phyloP scores from a whole-genome alignment of 805 yeast genomes.

The Ogataea paraovalis region DNA sequence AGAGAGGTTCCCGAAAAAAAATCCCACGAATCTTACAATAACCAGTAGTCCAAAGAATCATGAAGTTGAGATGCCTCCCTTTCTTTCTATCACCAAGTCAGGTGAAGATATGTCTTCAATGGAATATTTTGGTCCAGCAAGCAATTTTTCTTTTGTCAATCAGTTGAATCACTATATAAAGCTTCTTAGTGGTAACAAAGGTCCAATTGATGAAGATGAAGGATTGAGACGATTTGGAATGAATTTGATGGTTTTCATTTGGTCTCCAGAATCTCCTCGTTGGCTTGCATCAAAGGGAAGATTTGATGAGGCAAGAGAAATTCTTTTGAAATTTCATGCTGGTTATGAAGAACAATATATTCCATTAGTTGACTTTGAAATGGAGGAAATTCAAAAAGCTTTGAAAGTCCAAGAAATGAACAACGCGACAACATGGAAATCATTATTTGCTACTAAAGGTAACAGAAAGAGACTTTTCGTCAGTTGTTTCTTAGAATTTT shows the following conservation, averaged over 20 bases:
- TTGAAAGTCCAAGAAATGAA: slow-evolving; percentile 34
- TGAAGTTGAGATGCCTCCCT: slow-evolving; percentile 1
- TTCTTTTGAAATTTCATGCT: slow-evolving; percentile 35
- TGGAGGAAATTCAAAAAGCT: slow-evolving; percentile 35
- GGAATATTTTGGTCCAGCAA: slow-evolving; percentile 26
- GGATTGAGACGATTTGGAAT: slow-evolving; percentile 22
- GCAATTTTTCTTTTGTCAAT: slow-evolving; percentile 23
- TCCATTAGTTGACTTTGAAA: slow-evolving; percentile 33
- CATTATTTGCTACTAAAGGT: slow-evolving; percentile 33
- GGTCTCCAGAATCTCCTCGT: slow-evolving; percentile 41
- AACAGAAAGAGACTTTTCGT: slow-evolving; percentile 37
- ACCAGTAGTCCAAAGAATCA: not conserved
- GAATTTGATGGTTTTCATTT: slow-evolving; percentile 5
- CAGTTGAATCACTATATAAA: slow-evolving; percentile 20
- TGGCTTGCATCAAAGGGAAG: slow-evolving; percentile 38
- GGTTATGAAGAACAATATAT: slow-evolving; percentile 29
- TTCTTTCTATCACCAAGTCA: slow-evolving; percentile 8
- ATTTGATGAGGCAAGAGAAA: slow-evolving; percentile 37
- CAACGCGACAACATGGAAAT: slow-evolving; percentile 32
- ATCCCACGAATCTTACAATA: not conserved
- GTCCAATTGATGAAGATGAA: slow-evolving; percentile 9
- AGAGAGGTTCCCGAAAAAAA: not conserved
- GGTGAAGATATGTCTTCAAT: slow-evolving; percentile 6
- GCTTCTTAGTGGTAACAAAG: slow-evolving; percentile 3
- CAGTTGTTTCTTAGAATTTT: slow-evolving; percentile 27